Base-by-base conservation (phyloP, 148 eudicot genomes). In the Chenopodium formosanum region DNA sequence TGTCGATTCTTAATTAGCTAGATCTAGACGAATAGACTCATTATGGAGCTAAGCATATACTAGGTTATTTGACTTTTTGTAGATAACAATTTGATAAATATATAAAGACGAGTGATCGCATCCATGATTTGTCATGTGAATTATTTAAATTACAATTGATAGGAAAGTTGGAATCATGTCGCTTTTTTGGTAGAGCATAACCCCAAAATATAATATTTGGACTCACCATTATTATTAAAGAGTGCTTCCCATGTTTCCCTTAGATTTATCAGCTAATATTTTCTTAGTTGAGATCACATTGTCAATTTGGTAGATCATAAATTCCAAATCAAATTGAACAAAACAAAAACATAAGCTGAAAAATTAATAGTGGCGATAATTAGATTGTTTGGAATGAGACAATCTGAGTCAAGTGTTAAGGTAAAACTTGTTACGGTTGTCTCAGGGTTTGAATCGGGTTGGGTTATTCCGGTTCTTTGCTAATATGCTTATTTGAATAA, bases 171-270 rank as follows among this genome's bases (percentile, higher is more conserved):
- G 60, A 16, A 53, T 53, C 60, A 16, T 53, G 60, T 53, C 22
- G 17, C 60, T 2, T 53, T 12, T 53, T 12, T 53, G 60, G 60
- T 53, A 12, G 70, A 77, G 52, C 79, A 77, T 69, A 77, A 77
- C 63, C 70, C 50, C 27, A 60, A 44, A 58, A 8, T 31, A 58
- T 58, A 19, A 14, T 40, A 77, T 37, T n/a, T 60, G 13, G 20
- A 9, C 29, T 34, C 16, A 17, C 44, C 9, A 60, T 53, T 3
- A 31, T 37, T 14, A 23, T 4, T 5, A 7, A 32, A 31, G 58
- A 74, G 82, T 83, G 83, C 71, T 53, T 69, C 67, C 73, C 86
- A 84, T 80, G 86, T 75, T 25, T 25, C 37, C 37, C 27, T 29
- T 74, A 16, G 63, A 23, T 22, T 37, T 27, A 66, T 32, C 50